These are phyloP conservation scores for Ziziphus jujuba DNA, from an alignment of 306 rosid genomes.

Conservation along the genomic window DNA sequence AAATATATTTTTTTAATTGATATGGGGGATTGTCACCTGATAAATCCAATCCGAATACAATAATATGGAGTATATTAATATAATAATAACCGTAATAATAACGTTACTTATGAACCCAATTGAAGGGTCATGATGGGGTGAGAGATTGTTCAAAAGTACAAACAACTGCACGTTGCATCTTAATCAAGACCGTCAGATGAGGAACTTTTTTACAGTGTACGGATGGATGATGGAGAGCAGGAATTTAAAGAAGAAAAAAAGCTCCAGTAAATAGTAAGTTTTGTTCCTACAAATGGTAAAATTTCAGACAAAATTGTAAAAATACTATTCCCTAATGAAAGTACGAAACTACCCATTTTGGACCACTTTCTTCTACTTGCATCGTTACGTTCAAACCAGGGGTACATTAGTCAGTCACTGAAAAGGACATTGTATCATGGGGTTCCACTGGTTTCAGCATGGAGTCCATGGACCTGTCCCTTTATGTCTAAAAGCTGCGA, in stretches of 20 bases:
- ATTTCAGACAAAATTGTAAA: background rate
- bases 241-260: background rate
- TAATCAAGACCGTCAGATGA: slow-evolving; percentile 34
- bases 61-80: slow-evolving; percentile 4
- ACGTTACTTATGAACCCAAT: slow-evolving; percentile 22
- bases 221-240: slow-evolving; percentile 25
- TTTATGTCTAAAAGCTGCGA: slow-evolving; percentile 42
- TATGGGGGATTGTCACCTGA: slow-evolving; percentile 15
- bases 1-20: background rate
- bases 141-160: slow-evolving; percentile 13
- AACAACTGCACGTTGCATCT: slow-evolving; percentile 42
- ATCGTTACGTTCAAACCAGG: slow-evolving; percentile 2
- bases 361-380: no score
- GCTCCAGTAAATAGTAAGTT: background rate
- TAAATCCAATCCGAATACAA: background rate
- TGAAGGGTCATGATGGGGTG: slow-evolving; percentile 28
- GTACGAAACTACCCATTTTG: slow-evolving; percentile 23
- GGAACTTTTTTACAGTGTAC: slow-evolving; percentile 36
- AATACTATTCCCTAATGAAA: background rate
- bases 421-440: slow-evolving; percentile 41
- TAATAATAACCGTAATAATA: slow-evolving; percentile 23
- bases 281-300: background rate
- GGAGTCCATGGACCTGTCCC: slow-evolving; percentile 45
- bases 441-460: slow-evolving; percentile 41
- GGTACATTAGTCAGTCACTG: slow-evolving; percentile 30